Evolutionary conservation across 257 asterid species (phyloP), one percentile per base, ranked within the genome.

Genomic region (Gentiana dahurica): DNA sequence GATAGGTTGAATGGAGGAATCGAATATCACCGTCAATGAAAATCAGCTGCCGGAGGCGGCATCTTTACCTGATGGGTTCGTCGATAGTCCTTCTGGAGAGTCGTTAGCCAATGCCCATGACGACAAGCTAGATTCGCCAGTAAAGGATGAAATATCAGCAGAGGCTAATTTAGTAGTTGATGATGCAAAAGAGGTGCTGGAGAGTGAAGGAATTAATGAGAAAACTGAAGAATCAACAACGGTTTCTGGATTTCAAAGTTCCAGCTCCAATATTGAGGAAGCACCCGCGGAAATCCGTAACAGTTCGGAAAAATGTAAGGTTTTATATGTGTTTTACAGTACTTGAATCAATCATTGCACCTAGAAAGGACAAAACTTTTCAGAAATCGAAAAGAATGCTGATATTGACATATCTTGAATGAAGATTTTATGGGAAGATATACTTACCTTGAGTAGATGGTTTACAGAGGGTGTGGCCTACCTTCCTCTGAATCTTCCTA

Each of bases 41-140:
- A 79, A 79, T 70, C 89, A 75, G 87, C 95, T 92, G 24, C 98
- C 98, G 8, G 95, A 80, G 66, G 95, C 79, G 32, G 94, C 73
- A 73, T 77, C 98, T 4, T 71, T 92, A 66, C 97, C 98, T 0
- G 98, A 92, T 63, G 98, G 98, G 12, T 92, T 92, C 51, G 98
- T 91, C 34, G 96, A 81, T 60, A 79, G 86, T 50, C 77, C 89
- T 53, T 55, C 75, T 11, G 55, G 64, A 46, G 84, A 70, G 32
- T 65, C 63, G 47, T 62, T 64, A 68, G 54, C 59, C 13, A 55
- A 53, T 32, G 58, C 45, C 4, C 66, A 71, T 65, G 73, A 70
- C 51, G 75, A 75, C 10, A 38, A 41, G 12, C 63, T 54, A 1
- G 68, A 67, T 45, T 57, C 43, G 67, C 34, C 69, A 55, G 95